Base-by-base conservation (phyloP, 169 alveolate genomes). In the Condylostoma magnum region DNA sequence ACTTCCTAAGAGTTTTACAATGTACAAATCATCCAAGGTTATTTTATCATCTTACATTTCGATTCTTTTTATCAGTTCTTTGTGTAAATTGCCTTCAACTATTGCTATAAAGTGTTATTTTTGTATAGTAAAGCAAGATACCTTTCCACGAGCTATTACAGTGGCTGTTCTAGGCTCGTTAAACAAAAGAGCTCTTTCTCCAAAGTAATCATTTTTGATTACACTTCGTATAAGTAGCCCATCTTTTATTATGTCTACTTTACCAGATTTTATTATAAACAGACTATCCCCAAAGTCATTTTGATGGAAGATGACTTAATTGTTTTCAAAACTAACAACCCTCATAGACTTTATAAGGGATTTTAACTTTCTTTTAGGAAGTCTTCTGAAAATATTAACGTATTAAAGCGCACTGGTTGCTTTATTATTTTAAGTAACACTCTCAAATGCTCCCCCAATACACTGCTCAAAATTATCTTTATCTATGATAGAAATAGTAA, bases 91-190 rank as follows among this genome's bases (percentile, higher is more conserved):
- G n/a, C n/a, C n/a, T n/a, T n/a, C n/a, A n/a, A n/a, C n/a, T n/a
- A n/a, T n/a, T n/a, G n/a, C n/a, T n/a, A n/a, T n/a, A n/a, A 70
- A 70, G 34, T 54, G 58, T 44, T 52, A 38, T 54, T 56, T 70
- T 27, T 69, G 46, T 54, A 70, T 47, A 30, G 50, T 37, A 20
- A 34, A 70, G 18, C 47, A 22, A 28, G 51, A 38, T 12, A 52
- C 50, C 27, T 70, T 57, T n/a, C 46, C 15, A 33, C 30, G 15
- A 38, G 71, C 79, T 41, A 53, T 70, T 4, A 70, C 28, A n/a
- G 71, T 70, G 0, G 70, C 79, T 20, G 63, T 70, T 54, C 79
- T 70, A n/a, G 69, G 69, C 46, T 55, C 67, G 47, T 70, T 38
- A 20, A 41, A 27, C 56, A 70, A 54, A 44, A 70, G 34, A 30